Evolutionary conservation across 2,329 filamentous ascomycete species (phyloP).

Genomic region (Scorias spongiosa): DNA sequence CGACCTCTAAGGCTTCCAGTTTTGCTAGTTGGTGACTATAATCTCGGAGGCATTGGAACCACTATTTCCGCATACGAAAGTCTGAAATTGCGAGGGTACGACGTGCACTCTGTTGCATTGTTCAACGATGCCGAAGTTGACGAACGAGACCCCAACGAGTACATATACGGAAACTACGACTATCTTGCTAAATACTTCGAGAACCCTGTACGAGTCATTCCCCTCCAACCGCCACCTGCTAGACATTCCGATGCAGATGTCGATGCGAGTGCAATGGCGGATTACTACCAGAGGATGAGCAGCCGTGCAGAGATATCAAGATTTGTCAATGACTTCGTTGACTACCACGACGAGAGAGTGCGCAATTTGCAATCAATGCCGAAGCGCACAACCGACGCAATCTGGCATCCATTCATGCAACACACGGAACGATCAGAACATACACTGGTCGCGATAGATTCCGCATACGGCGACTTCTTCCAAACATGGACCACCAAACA

Average conservation of each 20-base stretch:
- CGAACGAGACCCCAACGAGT: constrained; percentile 23
- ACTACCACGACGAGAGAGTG: constrained; percentile 42
- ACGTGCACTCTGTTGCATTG: constrained; percentile 53
- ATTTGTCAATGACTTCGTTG: constrained; percentile 37
- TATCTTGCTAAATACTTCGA: constrained; percentile 58
- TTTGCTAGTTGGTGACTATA: constrained; percentile 58
- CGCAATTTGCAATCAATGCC: constrained; percentile 46
- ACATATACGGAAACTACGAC: constrained; percentile 49
- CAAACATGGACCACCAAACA: constrained; percentile 36
- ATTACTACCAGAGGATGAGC: constrained; percentile 45
- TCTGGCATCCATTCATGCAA: constrained; percentile 84
- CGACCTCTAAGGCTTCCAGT: constrained; percentile 57
- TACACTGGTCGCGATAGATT: constrained; percentile 63
- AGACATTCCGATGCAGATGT: constrained; percentile 24
- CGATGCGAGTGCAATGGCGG: constrained; percentile 42
- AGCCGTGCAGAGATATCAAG: constrained; percentile 24
- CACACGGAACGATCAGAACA: constrained; percentile 47
- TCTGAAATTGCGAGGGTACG: constrained; percentile 61
- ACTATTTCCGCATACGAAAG: constrained; percentile 73
- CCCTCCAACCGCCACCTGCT: constrained; percentile 44
- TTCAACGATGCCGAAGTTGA: constrained; percentile 32
- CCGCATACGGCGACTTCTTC: constrained; percentile 65
- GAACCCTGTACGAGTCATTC: constrained; percentile 41
- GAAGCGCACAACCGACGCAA: constrained; percentile 42
- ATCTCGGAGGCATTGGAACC: constrained; percentile 64